A percentile compares a stretch with the other conserved stretches of the same genome.
Evolutionary conservation across 768 basidiomycete species (phyloP).

Genomic region (Obba rivulosa): DNA sequence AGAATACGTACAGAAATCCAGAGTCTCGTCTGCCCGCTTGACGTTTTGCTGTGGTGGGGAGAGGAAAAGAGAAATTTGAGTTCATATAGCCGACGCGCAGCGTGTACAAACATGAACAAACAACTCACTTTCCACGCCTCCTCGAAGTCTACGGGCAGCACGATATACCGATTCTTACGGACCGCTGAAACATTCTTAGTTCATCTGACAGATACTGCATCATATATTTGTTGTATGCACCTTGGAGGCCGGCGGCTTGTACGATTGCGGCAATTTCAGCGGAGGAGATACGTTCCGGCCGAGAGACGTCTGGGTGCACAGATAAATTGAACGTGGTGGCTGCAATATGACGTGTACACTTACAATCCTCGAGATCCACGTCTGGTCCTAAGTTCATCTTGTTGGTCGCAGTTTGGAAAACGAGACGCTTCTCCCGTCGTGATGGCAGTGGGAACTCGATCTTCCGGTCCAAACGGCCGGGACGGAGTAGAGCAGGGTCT

Average conservation of each 20-base stretch:
- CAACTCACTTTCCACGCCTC: constrained; percentile 97
- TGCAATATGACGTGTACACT: constrained; percentile 24
- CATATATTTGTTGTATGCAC: constrained; percentile 30
- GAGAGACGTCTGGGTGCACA: constrained; percentile 72
- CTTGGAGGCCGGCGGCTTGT: constrained; percentile 96
- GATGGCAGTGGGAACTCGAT: constrained; percentile 98
- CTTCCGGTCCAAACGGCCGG: constrained; percentile 96
- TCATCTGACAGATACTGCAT: background rate
- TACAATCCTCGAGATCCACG: constrained; percentile 97
- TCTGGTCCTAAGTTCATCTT: constrained; percentile 99
- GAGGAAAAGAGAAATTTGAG: constrained; percentile 26
- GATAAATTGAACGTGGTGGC: background rate
- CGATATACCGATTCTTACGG: constrained; percentile 96
- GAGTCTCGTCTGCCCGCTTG: constrained; percentile 93
- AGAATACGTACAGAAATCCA: constrained; percentile 77
- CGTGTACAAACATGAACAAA: constrained; percentile 47
- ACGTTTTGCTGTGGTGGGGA: constrained; percentile 73
- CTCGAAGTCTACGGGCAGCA: constrained; percentile 95
- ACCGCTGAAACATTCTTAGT: constrained; percentile 55
- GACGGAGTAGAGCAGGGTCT: constrained; percentile 94
- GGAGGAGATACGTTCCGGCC: constrained; percentile 92
- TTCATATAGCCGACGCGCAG: constrained; percentile 20
- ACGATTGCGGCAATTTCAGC: constrained; percentile 95
- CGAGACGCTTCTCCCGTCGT: constrained; percentile 89
- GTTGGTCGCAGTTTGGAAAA: constrained; percentile 95